Base-by-base conservation (phyloP, 371 early-diverging fungal species). In the Mucor sp. region DNA sequence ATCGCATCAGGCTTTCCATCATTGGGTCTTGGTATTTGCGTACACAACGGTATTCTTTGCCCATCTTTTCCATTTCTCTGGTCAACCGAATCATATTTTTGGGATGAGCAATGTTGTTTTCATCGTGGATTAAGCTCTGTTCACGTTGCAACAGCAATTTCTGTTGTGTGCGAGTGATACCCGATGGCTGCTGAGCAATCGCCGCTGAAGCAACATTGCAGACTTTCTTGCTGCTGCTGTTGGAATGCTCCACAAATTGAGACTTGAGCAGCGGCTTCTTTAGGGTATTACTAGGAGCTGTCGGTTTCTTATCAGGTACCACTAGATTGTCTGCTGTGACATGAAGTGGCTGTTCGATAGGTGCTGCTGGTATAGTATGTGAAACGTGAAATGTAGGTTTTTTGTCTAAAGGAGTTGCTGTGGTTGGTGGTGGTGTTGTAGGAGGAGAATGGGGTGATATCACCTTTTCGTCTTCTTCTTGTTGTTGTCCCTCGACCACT, bases 71-170 rank as follows among this genome's bases (percentile, higher is more conserved):
- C 60, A 75, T 72, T 37, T 82, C 85, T 63, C 77, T 71, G 0
- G 81, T 81, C n/a, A 84, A 50, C n/a, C 75, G 75, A 43, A 81
- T 60, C 74, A 77, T 80, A 63, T 84, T 84, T 9, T 77, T 77
- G 7, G 85, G 82, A 62, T 84, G 80, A 25, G 67, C 69, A 4
- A 79, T 63, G 39, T 72, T 74, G 57, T 75, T 80, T 63, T 80
- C 85, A 60, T 84, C 81, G 30, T 76, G 78, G 0, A 75, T 72
- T 6, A 79, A 58, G 30, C 74, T 74, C 48, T 80, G 79, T 64
- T 84, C 79, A 17, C 81, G 41, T 62, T 82, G 82, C n/a, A 84
- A 59, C 37, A 80, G 58, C 5, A 82, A 60, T 41, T 84, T 84
- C 47, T 82, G 80, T 59, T 84, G 85, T 37, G 82, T 80, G 65